Conservation (phyloP, 2,329 filamentous ascomycete genomes). For the Curvularia eragrostidis region DNA sequence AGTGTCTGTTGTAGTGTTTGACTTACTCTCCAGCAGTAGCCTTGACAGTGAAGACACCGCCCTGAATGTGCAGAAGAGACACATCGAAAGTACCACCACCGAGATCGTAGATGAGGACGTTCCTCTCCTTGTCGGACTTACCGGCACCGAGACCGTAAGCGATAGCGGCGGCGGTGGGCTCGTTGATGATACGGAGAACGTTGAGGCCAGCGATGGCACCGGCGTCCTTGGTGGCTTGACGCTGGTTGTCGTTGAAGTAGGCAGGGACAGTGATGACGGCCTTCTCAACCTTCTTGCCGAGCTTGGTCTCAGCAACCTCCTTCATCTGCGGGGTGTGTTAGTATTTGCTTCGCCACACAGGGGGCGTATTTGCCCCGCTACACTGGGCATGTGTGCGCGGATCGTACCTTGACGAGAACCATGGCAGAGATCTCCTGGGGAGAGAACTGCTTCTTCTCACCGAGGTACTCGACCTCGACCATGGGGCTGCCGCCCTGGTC, state of each 20-base stretch:
- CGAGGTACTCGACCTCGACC: conserved; percentile 95
- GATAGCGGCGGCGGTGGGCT: conserved; percentile 97
- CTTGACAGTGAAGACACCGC: conserved; percentile 99
- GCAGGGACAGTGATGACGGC: conserved; percentile 98
- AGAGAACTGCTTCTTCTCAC: conserved; percentile 93
- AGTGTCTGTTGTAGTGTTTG: background rate
- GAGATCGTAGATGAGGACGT: conserved; percentile 99
- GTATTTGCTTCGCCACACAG: conserved; percentile 4
- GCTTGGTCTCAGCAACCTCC: conserved; percentile 97
- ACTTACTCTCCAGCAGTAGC: conserved; percentile 89
- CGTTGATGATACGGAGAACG: conserved; percentile 99
- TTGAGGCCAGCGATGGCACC: conserved; percentile 97
- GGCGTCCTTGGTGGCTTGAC: conserved; percentile 98
- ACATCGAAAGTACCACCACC: conserved; percentile 99
- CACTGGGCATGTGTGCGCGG: background rate
- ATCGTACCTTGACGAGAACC: conserved; percentile 89
- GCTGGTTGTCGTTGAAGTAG: conserved; percentile 99
- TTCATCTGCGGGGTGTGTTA: conserved; percentile 75
- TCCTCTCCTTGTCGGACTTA: conserved; percentile 97
- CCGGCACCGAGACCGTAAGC: conserved; percentile 96
- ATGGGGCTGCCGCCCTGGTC: conserved; percentile 87
- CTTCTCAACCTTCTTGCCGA: conserved; percentile 99
- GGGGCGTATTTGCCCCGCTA: background rate
- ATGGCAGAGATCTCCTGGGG: conserved; percentile 99
- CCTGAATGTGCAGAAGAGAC: conserved; percentile 97